Conservation (phyloP, 441 rosid species). For the Arabidopsis lyrata region DNA sequence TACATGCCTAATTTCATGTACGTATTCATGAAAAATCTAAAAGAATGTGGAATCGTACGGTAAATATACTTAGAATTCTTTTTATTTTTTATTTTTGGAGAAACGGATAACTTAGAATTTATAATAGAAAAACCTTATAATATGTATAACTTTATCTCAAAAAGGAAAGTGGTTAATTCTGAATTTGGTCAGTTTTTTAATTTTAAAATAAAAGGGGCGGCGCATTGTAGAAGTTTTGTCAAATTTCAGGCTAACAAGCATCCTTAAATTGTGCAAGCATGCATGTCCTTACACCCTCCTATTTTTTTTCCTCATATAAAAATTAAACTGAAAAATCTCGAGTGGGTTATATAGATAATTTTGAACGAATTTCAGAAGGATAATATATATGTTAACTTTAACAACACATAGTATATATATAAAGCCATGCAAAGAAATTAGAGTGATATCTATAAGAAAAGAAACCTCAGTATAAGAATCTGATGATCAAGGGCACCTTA, state of each 20-base stretch:
- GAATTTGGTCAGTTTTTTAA: constrained; percentile 29
- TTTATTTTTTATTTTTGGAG: too few relatives aligned
- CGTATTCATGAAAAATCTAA: neutral
- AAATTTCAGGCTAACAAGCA: constrained; percentile 30
- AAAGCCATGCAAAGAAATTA: neutral
- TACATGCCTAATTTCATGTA: neutral
- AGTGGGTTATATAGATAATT: neutral
- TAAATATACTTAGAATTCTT: too few relatives aligned
- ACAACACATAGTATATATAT: neutral
- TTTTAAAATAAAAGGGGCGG: constrained; percentile 27
- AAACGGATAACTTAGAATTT: neutral
- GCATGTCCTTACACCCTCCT: neutral
- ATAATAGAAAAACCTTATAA: neutral
- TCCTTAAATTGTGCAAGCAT: constrained; percentile 29
- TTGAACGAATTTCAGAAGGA: neutral
- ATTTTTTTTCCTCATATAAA: neutral
- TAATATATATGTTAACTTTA: constrained; percentile 17
- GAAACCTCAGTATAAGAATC: neutral
- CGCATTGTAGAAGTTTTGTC: constrained; percentile 35
- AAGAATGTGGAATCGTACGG: neutral
- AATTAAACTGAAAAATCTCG: neutral
- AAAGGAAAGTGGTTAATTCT: constrained; percentile 36
- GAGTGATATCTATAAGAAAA: neutral
- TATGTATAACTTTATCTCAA: constrained; percentile 14
- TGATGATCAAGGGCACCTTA: neutral